Evolutionary conservation across 2,329 filamentous ascomycete species (phyloP).

Genomic region (Aureobasidium sp.): DNA sequence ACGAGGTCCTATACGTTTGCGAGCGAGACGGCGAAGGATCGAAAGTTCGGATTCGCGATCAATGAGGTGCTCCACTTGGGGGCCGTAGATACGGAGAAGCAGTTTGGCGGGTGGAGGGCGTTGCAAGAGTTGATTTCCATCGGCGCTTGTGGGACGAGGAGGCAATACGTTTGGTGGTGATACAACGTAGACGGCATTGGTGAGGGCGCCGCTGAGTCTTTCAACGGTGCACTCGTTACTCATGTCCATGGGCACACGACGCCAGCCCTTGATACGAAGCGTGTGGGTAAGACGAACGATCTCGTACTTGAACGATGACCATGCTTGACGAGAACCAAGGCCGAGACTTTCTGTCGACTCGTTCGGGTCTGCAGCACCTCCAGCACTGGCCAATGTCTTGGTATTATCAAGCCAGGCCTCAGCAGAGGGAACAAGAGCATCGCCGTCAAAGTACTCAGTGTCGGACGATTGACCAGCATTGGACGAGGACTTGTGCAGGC

Average conservation of each 20-base stretch:
- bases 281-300: slow-evolving; percentile 87
- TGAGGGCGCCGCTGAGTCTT: slow-evolving; percentile 81
- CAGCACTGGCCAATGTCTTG: slow-evolving; percentile 71
- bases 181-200: slow-evolving; percentile 94
- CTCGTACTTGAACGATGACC: slow-evolving; percentile 84
- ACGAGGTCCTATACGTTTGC: slow-evolving; percentile 87
- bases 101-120: slow-evolving; percentile 55
- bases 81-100: slow-evolving; percentile 84
- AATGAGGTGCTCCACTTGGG: slow-evolving; percentile 91
- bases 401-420: slow-evolving; percentile 83
- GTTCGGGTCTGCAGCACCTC: slow-evolving; percentile 33
- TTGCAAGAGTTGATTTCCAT: slow-evolving; percentile 21
- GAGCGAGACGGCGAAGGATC: slow-evolving; percentile 75
- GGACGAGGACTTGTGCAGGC: slow-evolving; percentile 31
- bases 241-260: slow-evolving; percentile 64
- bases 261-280: slow-evolving; percentile 83
- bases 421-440: slow-evolving; percentile 73
- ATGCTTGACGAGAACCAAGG: slow-evolving; percentile 43
- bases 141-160: slow-evolving; percentile 25
- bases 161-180: slow-evolving; percentile 63
- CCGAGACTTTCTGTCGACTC: slow-evolving; percentile 42
- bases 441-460: slow-evolving; percentile 75
- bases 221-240: slow-evolving; percentile 63
- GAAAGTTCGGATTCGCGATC: slow-evolving; percentile 84
- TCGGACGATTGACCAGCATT: slow-evolving; percentile 61